Conservation (phyloP, 176 grass and related monocot species). For the bread wheat (Triticum aestivum) region DNA sequence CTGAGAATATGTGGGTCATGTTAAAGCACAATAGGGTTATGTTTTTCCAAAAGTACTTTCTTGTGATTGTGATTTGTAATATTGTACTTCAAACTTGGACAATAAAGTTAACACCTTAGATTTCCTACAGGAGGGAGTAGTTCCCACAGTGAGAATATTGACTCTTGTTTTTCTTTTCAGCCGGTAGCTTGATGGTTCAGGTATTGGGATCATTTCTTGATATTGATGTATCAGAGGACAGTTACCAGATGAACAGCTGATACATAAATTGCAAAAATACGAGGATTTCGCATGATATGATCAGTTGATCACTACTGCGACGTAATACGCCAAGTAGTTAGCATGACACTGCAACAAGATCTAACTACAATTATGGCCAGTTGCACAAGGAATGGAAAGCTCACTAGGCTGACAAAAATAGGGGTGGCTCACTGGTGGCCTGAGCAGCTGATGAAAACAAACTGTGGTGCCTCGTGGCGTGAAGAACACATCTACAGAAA, state of each 20-base stretch:
- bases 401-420: not conserved
- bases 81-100: not conserved
- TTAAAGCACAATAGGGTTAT: not conserved
- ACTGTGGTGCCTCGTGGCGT: not conserved
- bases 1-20: not conserved
- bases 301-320: not conserved
- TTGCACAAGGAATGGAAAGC: not conserved
- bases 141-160: constrained; percentile 25
- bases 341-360: constrained; percentile 10
- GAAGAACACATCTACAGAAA: not conserved
- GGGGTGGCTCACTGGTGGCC: not conserved
- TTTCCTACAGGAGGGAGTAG: not conserved
- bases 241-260: constrained; percentile 35
- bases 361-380: constrained; percentile 1
- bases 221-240: constrained; percentile 22
- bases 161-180: constrained; percentile 26
- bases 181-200: constrained; percentile 55
- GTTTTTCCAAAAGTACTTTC: not conserved
- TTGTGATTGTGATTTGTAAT: not conserved
- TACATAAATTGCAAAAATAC: not conserved
- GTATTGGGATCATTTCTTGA: constrained; percentile 36
- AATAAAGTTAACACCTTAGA: not conserved
- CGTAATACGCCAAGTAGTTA: constrained; percentile 3
- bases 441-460: not conserved
- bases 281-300: not conserved